Evolutionary conservation across 2,329 filamentous ascomycete genomes (phyloP).

Genomic region (Colletotrichum orchidophilum): DNA sequence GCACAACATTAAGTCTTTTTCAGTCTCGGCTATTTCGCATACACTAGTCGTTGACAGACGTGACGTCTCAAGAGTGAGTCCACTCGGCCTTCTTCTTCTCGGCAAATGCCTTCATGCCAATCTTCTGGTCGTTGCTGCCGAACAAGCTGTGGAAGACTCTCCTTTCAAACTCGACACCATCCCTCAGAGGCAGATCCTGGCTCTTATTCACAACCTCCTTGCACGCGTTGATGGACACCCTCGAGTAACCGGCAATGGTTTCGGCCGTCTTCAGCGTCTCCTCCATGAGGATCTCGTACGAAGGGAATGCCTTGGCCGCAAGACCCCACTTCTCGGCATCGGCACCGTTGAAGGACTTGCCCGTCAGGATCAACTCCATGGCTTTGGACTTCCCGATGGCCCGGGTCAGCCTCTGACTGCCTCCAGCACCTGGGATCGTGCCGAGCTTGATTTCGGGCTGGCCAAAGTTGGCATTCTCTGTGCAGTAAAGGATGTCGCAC

Average conservation of each 20-base stretch:
- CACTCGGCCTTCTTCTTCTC: slow-evolving; percentile 95
- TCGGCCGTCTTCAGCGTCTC: slow-evolving; percentile 84
- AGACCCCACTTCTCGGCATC: slow-evolving; percentile 93
- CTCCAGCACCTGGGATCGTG: slow-evolving; percentile 90
- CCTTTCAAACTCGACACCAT: slow-evolving; percentile 95
- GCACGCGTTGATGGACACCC: slow-evolving; percentile 85
- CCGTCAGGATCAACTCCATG: slow-evolving; percentile 92
- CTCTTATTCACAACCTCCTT: slow-evolving; percentile 99
- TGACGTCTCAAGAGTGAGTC: slow-evolving; percentile 72
- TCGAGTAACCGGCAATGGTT: slow-evolving; percentile 87
- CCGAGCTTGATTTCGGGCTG: slow-evolving; percentile 98
- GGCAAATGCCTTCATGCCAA: slow-evolving; percentile 94
- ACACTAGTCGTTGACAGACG: background rate
- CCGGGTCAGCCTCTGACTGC: slow-evolving; percentile 86
- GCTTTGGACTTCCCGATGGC: slow-evolving; percentile 86
- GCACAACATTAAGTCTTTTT: slow-evolving; percentile 18
- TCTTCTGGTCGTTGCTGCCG: slow-evolving; percentile 95
- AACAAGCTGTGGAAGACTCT: slow-evolving; percentile 93
- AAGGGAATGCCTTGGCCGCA: slow-evolving; percentile 82
- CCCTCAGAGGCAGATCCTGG: slow-evolving; percentile 86
- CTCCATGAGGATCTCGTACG: slow-evolving; percentile 83
- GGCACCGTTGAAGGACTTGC: slow-evolving; percentile 82
- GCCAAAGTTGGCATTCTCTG: slow-evolving; percentile 85
- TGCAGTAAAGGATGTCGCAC: slow-evolving; percentile 95
- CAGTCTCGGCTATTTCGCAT: slow-evolving; percentile 15